These are phyloP conservation scores for Amaranthus tricolor DNA, from an alignment of 179 eudicot species.

Conservation along the genomic window DNA sequence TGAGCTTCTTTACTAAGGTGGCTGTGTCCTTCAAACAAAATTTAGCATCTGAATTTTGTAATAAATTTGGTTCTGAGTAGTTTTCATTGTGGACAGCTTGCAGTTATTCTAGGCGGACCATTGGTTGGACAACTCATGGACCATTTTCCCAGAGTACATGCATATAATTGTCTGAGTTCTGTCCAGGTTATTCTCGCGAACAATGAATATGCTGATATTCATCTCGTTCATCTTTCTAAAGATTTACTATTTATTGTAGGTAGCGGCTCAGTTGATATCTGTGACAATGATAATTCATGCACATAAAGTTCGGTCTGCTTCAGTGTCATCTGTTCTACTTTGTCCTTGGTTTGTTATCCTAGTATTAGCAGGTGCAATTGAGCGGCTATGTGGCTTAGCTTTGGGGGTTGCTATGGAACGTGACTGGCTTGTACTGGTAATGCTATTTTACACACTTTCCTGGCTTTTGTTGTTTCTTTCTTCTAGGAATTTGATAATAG, in stretches of 20 bases:
- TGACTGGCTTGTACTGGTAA: constrained; percentile 95
- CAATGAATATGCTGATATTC: background rate
- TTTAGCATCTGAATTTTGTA: background rate
- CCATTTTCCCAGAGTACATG: constrained; percentile 74
- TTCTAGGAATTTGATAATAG: constrained; percentile 10
- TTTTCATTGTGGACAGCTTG: constrained; percentile 53
- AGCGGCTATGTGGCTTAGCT: constrained; percentile 86
- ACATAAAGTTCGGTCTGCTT: constrained; percentile 35
- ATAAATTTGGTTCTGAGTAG: constrained; percentile 20
- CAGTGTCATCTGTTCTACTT: constrained; percentile 49
- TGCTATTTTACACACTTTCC: background rate
- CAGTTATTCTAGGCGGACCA: constrained; percentile 79
- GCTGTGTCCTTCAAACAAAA: background rate
- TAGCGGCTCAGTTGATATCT: constrained; percentile 77
- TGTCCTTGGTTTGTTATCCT: constrained; percentile 84
- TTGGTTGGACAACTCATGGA: constrained; percentile 90
- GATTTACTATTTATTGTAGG: constrained; percentile 39
- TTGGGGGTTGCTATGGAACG: constrained; percentile 95
- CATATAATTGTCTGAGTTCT: constrained; percentile 60
- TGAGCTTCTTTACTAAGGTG: constrained; percentile 85
- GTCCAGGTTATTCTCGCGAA: constrained; percentile 53
- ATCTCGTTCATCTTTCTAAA: constrained; percentile 17
- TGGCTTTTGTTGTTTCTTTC: background rate
- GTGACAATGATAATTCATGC: constrained; percentile 89
- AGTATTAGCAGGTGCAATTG: constrained; percentile 82